phyloP scores from a whole-genome alignment of 495 filamentous ascomycete species.

The Thermochaetoides thermophila region DNA sequence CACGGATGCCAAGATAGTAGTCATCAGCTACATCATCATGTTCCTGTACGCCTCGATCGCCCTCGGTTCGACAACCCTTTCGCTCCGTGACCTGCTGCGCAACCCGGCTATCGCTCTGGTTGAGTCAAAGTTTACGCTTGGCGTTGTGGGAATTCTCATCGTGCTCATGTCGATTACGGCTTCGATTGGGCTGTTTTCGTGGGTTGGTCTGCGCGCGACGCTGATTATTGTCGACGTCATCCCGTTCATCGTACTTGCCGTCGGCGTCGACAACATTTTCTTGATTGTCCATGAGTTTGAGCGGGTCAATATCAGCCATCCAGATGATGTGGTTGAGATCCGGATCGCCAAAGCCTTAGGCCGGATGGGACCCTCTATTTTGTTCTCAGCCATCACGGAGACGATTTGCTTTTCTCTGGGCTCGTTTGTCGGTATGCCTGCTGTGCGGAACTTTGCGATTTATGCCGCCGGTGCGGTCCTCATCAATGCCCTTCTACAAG shows the following conservation, averaged over 20 bases:
- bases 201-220: constrained; percentile 76
- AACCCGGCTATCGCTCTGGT: constrained; percentile 77
- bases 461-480: constrained; percentile 95
- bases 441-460: constrained; percentile 88
- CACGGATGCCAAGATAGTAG: constrained; percentile 92
- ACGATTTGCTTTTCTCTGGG: constrained; percentile 85
- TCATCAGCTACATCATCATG: constrained; percentile 97
- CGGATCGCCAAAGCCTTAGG: constrained; percentile 74
- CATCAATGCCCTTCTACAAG: constrained; percentile 86
- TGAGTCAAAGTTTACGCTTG: constrained; percentile 88
- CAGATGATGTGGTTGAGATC: constrained; percentile 71
- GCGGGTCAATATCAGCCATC: constrained; percentile 76
- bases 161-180: constrained; percentile 95
- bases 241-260: constrained; percentile 87
- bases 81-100: constrained; percentile 53
- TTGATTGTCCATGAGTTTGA: constrained; percentile 97
- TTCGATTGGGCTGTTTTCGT: constrained; percentile 86
- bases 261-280: constrained; percentile 98
- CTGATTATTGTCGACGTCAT: constrained; percentile 98
- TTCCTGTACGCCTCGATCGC: constrained; percentile 91
- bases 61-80: constrained; percentile 72
- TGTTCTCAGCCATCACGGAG: constrained; percentile 88
- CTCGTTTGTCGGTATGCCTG: constrained; percentile 92
- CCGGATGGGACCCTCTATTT: constrained; percentile 88
- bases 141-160: constrained; percentile 81